A percentile compares a stretch with the other conserved stretches of the same genome.
Conservation (phyloP, 2,329 filamentous ascomycete genomes). For the Aspergillus terreus region DNA sequence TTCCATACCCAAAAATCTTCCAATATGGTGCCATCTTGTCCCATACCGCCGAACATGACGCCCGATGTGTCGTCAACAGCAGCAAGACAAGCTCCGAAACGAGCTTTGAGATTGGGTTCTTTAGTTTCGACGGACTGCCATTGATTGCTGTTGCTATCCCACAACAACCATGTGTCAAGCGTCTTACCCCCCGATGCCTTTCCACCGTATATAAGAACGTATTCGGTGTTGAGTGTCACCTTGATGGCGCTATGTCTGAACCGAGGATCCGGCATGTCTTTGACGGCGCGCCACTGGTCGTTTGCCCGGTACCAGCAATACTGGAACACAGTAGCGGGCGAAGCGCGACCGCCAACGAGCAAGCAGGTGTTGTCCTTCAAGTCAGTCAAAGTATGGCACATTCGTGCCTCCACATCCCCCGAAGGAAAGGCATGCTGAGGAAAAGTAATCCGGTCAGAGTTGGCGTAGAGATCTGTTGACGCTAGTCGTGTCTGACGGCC, state of each 20-base stretch:
- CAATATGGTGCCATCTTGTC: constrained; percentile 59
- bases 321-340: constrained; percentile 63
- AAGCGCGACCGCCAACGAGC: constrained; percentile 73
- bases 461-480: constrained; percentile 45
- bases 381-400: constrained; percentile 74
- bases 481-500: constrained; percentile 46
- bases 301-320: constrained; percentile 74
- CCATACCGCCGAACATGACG: constrained; percentile 69
- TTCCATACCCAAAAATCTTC: constrained; percentile 64
- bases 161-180: constrained; percentile 55
- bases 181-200: constrained; percentile 50
- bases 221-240: constrained; percentile 37
- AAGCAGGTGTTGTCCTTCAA: constrained; percentile 58
- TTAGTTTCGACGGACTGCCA: constrained; percentile 47
- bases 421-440: constrained; percentile 45
- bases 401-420: constrained; percentile 42
- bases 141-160: constrained; percentile 44
- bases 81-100: constrained; percentile 55
- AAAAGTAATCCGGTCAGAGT: constrained; percentile 46
- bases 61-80: constrained; percentile 49
- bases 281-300: constrained; percentile 60
- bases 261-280: constrained; percentile 65
- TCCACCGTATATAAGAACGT: constrained; percentile 60
- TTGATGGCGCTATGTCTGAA: constrained; percentile 69
- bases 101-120: constrained; percentile 41